Evolutionary conservation across 2,329 filamentous ascomycete genomes (phyloP).

Genomic region (Fusarium sp.): DNA sequence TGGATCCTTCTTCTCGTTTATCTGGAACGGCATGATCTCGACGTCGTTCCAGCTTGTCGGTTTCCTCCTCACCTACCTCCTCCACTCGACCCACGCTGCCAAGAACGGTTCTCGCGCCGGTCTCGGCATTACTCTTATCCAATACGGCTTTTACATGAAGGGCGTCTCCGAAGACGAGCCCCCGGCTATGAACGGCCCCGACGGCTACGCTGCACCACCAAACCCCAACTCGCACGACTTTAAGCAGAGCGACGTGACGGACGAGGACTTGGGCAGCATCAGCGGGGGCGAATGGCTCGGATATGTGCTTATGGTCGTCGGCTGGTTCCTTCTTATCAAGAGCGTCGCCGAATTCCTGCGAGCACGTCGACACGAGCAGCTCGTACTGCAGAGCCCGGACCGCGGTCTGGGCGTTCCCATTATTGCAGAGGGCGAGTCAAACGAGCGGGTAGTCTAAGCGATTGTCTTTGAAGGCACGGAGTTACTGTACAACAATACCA

Average conservation of each 20-base stretch:
- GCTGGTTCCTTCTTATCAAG: constrained; percentile 97
- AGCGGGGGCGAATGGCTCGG: constrained; percentile 89
- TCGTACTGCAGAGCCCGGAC: constrained; percentile 94
- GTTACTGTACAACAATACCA: constrained; percentile 40
- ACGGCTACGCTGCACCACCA: constrained; percentile 78
- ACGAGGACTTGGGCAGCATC: constrained; percentile 66
- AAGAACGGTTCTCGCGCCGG: constrained; percentile 97
- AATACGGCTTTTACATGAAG: constrained; percentile 98
- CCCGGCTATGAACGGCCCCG: constrained; percentile 65
- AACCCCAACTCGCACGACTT: constrained; percentile 95
- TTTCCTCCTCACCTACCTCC: constrained; percentile 96
- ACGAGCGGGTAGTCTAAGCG: constrained; percentile 80
- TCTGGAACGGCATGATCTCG: constrained; percentile 97
- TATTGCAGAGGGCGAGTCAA: constrained; percentile 86
- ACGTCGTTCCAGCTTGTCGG: constrained; percentile 98
- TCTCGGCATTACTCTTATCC: constrained; percentile 93
- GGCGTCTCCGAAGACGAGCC: constrained; percentile 64
- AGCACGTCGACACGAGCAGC: constrained; percentile 90
- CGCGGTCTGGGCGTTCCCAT: constrained; percentile 87
- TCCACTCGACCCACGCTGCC: constrained; percentile 97
- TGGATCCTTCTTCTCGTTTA: constrained; percentile 87
- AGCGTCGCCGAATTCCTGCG: constrained; percentile 92
- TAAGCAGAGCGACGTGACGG: constrained; percentile 78
- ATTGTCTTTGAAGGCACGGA: constrained; percentile 4
- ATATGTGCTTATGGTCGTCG: constrained; percentile 95